Base-by-base conservation (phyloP, 2,329 filamentous ascomycete genomes). In the Fusarium pseudoanthophilum region DNA sequence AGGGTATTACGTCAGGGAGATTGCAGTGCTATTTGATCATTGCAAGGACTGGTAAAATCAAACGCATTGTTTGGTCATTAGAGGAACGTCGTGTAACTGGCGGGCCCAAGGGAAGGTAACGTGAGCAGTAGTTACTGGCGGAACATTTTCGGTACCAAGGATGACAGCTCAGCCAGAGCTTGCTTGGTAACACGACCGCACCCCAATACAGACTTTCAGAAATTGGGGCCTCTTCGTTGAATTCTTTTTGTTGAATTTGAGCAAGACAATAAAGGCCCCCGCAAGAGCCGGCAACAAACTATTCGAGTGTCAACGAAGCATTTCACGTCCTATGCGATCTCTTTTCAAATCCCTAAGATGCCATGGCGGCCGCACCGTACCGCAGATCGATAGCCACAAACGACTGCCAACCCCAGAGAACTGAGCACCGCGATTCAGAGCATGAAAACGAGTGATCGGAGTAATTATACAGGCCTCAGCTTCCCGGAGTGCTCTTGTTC, bases 361-460 rank as follows among this genome's bases (percentile, higher is more conserved):
- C 20, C 20, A 40, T 26, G 26, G 26, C 26, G 11, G 24, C 21
- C 24, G n/a, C 26, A 7, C 24, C 21, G 18, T 11, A 28, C 30
- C 14, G 26, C 7, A 14, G 14, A 15, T n/a, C 11, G 14, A 18
- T n/a, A 15, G 6, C 14, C n/a, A 49, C 39, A 36, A 18, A 21
- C 4, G 8, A 20, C 26, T n/a, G 21, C 5, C 10, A 30, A n/a
- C 6, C 14, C 20, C 7, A n/a, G 42, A 10, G 2, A 16, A 7
- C 7, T 11, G 18, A n/a, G 14, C 1, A 9, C 2, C 8, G 15
- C 21, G 11, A 2, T n/a, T 3, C 20, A 4, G 40, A 36, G n/a
- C 2, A 5, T 10, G 4, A 6, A 7, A 2, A 11, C n/a, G 10
- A 28, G 14, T 5, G 20, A 28, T 4, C n/a, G 15, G 16, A n/a